Base-by-base conservation (phyloP, 2,329 filamentous ascomycete species). In the Ramularia endophylla region DNA sequence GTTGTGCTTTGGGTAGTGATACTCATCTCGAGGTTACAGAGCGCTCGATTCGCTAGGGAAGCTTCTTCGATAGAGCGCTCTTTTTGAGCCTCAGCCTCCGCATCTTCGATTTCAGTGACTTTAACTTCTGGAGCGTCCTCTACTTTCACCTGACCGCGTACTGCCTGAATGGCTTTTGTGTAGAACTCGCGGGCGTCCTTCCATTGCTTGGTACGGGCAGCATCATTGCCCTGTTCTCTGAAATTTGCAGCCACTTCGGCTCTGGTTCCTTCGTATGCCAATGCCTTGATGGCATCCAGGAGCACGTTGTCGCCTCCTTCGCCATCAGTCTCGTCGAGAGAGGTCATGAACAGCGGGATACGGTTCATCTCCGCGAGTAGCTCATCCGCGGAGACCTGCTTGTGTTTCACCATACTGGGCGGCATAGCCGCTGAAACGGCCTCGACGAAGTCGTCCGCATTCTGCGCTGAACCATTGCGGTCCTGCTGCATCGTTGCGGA, bases 321-420 rank as follows among this genome's bases (percentile, higher is more conserved):
- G 39, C 72, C 73, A 25, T 54, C 50, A 9, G 73, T 74, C 44
- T 77, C 74, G 44, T 77, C 86, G 25, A 95, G 74, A 53, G 86
- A 82, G 20, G 88, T 97, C 92, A 98, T 98, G 73, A 98, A 98
- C 27, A 98, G 75, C 5, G 92, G 92, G 35, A 77, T 74, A 50
- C 80, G 78, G 58, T 83, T 84, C 66, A 86, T 71, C 55, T 83
- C 77, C 34, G 71, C 67, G 29, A 81, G 57, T 27, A 85, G 66
- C 51, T 85, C 77, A 35, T 81, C 77, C 1, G 69, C 69, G 4
- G 72, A 71, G 57, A 78, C 71, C 41, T 72, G 69, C 46, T 71
- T 73, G 32, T 77, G 66, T 2, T 72, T 72, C 13, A 74, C 75
- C 69, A 81, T 77, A 4, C 66, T 68, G 1, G 78, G 78, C 4